Base-by-base conservation (phyloP, 345 rosid genomes). In the Lepidium didymum region DNA sequence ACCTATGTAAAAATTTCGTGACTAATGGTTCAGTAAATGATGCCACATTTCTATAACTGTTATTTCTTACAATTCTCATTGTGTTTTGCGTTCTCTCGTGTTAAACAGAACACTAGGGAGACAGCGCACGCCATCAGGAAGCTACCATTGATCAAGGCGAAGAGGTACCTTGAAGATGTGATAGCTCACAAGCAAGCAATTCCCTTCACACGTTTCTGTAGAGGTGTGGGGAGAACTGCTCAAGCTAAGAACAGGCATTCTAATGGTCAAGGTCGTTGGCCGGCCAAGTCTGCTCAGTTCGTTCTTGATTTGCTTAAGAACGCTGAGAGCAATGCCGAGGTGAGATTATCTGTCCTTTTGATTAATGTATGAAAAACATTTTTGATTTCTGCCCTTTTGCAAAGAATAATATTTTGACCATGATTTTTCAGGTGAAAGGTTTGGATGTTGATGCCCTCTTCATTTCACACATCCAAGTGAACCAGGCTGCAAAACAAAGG, bases 211-310 rank as follows among this genome's bases (percentile, higher is more conserved):
- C 92, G 96, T 7, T 95, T 85, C 78, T 95, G 97, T 16, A 34
- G 97, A 67, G 99, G 97, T 43, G 96, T 95, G 3, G 99, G 97
- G n/a, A 83, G 97, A n/a, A 95, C 99, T 79, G 99, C 99, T 50
- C 99, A 95, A 80, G 99, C 97, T 23, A 95, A 95, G 82, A 91
- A 86, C 81, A 85, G 97, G 76, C 97, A 91, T 61, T 85, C 96
- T 1, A 94, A 94, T 68, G 99, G 99, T 25, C 97, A 94, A 67
- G 99, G 97, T 55, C 90, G 97, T 15, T 94, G 99, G 97, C 97
- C 99, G 0, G 90, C 78, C 0, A 94, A 94, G 62, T 94, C 99
- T 68, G 96, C 97, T 13, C 80, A 73, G 45, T 94, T 91, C 42
- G 89, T 94, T 60, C 84, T 94, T 15, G 99, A 94, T 75, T 76